Evolutionary conservation across 1,284 basidiomycete species (phyloP).

Genomic region (Amylostereum chailletii): DNA sequence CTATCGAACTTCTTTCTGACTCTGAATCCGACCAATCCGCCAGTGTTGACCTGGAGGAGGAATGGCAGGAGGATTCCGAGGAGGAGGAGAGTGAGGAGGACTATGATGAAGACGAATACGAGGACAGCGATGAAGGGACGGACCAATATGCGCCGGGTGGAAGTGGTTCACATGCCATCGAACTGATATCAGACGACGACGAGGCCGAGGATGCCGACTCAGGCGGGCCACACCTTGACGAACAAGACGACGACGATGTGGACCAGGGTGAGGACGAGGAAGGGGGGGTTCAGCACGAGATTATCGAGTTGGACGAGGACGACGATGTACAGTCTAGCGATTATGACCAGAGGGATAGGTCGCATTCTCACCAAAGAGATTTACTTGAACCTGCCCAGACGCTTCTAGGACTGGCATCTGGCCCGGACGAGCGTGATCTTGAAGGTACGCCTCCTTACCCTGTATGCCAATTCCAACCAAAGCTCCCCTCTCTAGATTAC

Average conservation of each 20-base stretch:
- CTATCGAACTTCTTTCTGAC: conserved; percentile 37
- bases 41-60: conserved; percentile 11
- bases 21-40: conserved; percentile 10
- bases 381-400: conserved; percentile 1
- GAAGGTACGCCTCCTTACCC: too few species aligned
- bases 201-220: conserved; percentile 12
- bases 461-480: too few species aligned
- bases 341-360: conserved; percentile 14
- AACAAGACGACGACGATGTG: conserved; percentile 10
- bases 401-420: too few species aligned
- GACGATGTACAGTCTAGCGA: background rate
- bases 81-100: conserved; percentile 3
- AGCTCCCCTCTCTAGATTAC: too few species aligned
- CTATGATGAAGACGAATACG: background rate
- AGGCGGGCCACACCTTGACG: background rate
- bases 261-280: conserved; percentile 12
- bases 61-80: conserved; percentile 12
- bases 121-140: background rate
- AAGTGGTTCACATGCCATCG: conserved; percentile 30
- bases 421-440: too few species aligned
- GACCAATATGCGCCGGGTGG: background rate
- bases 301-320: conserved; percentile 9
- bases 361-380: conserved; percentile 21
- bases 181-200: conserved; percentile 25
- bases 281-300: conserved; percentile 11